Conservation (phyloP, 179 eudicot species). For the Nepenthes alata region DNA sequence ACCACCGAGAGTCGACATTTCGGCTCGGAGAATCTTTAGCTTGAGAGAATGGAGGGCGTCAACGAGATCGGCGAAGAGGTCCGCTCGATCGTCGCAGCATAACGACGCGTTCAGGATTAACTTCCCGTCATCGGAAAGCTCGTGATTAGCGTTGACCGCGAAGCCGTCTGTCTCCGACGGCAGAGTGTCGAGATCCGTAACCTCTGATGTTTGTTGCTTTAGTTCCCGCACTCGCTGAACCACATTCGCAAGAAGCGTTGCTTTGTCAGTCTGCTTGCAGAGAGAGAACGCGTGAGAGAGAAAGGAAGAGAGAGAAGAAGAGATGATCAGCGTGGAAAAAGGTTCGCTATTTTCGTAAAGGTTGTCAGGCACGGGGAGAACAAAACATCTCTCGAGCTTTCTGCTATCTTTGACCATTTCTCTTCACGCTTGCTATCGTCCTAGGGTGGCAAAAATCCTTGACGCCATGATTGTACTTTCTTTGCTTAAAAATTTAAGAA, state of each 20-base stretch:
- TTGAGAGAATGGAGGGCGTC: conserved; percentile 32
- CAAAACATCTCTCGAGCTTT: too few relatives aligned
- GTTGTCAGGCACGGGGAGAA: too few relatives aligned
- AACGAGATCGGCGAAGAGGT: conserved; percentile 46
- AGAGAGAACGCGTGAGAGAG: neutral
- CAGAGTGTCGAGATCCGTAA: conserved; percentile 22
- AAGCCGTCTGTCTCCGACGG: conserved; percentile 58
- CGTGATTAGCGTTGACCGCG: conserved; percentile 17
- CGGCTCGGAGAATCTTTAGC: conserved; percentile 45
- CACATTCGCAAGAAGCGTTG: conserved; percentile 63
- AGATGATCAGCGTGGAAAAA: too few relatives aligned
- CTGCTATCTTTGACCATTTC: too few relatives aligned
- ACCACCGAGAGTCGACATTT: conserved; percentile 61
- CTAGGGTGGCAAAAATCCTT: too few relatives aligned
- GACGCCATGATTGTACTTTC: too few relatives aligned
- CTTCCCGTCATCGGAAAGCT: conserved; percentile 2
- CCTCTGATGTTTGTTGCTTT: conserved; percentile 47
- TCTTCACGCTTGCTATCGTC: too few relatives aligned
- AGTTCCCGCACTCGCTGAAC: conserved; percentile 55
- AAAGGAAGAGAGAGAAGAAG: too few relatives aligned
- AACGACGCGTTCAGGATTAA: conserved; percentile 42
- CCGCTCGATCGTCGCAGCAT: conserved; percentile 63
- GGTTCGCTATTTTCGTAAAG: too few relatives aligned
- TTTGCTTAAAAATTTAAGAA: too few relatives aligned
- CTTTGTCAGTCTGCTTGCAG: conserved; percentile 55